A percentile compares a stretch with the other conserved stretches of the same genome.
These are phyloP conservation scores for Amoeboaphelidium protococcarum DNA, from an alignment of 371 early-diverging fungal genomes.

Conservation along the genomic window DNA sequence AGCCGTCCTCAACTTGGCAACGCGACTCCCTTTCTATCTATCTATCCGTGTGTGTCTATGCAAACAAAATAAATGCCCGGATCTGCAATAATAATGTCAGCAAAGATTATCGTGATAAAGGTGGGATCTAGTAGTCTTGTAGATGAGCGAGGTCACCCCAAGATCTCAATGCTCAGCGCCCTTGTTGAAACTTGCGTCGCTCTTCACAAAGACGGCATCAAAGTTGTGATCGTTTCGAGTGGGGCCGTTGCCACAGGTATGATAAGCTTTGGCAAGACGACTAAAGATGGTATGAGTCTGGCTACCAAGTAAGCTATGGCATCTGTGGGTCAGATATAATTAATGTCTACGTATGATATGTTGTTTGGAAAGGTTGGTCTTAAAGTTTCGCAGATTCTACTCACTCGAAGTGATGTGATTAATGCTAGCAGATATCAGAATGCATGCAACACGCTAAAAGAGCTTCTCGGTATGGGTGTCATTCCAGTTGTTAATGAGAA, in stretches of 20 bases:
- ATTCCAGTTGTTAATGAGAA: slow-evolving; percentile 93
- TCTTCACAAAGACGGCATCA: slow-evolving; percentile 46
- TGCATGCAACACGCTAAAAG: slow-evolving; percentile 67
- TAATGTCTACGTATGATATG: slow-evolving; percentile 80
- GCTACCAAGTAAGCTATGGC: slow-evolving; percentile 45
- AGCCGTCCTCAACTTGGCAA: too few relatives aligned
- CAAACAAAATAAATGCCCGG: too few relatives aligned
- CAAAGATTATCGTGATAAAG: slow-evolving; percentile 26
- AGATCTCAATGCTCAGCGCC: slow-evolving; percentile 50
- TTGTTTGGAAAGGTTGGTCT: slow-evolving; percentile 69
- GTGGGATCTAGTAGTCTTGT: slow-evolving; percentile 82
- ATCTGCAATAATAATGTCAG: too few relatives aligned
- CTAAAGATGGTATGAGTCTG: slow-evolving; percentile 38
- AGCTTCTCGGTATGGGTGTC: slow-evolving; percentile 57
- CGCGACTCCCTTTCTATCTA: too few relatives aligned
- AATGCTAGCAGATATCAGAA: slow-evolving; percentile 83
- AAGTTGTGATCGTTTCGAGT: slow-evolving; percentile 61
- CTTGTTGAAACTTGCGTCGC: slow-evolving; percentile 65
- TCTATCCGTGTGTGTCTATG: too few relatives aligned
- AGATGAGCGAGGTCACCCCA: slow-evolving; percentile 62
- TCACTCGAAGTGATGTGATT: slow-evolving; percentile 65
- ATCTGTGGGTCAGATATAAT: slow-evolving; percentile 76
- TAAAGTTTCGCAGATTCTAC: slow-evolving; percentile 69
- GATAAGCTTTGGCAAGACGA: slow-evolving; percentile 40
- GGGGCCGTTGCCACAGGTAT: slow-evolving; percentile 82